phyloP scores from a whole-genome alignment of 108 stramenopile species.

The Epithemia pelagica region DNA sequence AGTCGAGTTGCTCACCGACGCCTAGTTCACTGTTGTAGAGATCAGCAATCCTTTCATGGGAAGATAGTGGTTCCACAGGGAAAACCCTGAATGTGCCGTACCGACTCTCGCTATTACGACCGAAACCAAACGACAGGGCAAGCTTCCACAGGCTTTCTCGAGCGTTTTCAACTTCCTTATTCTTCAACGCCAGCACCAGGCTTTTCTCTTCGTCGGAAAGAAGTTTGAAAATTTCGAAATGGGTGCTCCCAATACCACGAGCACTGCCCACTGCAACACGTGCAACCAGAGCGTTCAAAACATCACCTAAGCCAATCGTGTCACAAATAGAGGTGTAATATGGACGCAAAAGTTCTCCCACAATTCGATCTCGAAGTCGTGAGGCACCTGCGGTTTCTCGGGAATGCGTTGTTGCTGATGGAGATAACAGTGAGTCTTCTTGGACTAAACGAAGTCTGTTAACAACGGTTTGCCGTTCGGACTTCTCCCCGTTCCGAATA shows the following conservation, averaged over 20 bases:
- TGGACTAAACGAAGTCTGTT: constrained; percentile 28
- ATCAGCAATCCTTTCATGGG: constrained; percentile 8
- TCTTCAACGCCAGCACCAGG: neutral
- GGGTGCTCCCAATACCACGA: constrained; percentile 57
- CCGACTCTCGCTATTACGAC: neutral
- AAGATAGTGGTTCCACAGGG: constrained; percentile 6
- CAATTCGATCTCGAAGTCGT: neutral
- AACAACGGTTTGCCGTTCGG: constrained; percentile 63
- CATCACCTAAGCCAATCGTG: constrained; percentile 18
- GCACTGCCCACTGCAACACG: constrained; percentile 40
- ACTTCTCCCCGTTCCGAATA: constrained; percentile 15
- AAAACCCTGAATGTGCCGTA: constrained; percentile 32
- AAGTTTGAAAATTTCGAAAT: constrained; percentile 46
- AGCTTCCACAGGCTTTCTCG: neutral
- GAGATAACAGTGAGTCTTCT: neutral
- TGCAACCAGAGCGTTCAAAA: constrained; percentile 46
- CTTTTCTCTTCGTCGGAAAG: neutral
- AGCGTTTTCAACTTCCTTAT: neutral
- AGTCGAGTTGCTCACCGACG: neutral
- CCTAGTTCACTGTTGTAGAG: neutral
- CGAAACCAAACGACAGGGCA: neutral
- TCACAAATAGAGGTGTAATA: neutral
- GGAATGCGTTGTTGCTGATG: neutral
- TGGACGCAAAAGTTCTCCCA: neutral
- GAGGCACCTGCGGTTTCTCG: neutral